Conservation (phyloP, 371 early-diverging fungal species). For the Chytridium lagenaria region DNA sequence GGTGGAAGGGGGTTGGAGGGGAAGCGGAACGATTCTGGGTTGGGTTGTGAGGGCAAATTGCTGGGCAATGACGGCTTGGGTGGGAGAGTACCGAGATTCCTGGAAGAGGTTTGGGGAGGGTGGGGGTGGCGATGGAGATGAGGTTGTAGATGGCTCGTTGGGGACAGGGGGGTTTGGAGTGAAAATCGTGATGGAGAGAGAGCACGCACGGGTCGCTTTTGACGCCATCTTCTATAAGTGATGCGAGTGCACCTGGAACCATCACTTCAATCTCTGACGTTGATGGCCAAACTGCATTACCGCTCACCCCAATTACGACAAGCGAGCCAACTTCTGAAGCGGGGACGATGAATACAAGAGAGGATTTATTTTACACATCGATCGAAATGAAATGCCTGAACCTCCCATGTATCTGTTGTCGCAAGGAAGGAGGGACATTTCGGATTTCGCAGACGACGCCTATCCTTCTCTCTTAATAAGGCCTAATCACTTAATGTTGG, state of each 20-base stretch:
- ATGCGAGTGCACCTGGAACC: not conserved
- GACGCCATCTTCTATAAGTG: not conserved
- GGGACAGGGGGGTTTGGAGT: not conserved
- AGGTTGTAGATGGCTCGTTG: not conserved
- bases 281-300: not conserved
- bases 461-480: not conserved
- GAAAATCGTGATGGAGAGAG: not conserved
- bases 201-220: too few relatives aligned
- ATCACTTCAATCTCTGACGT: slow-evolving; percentile 3
- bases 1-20: too few relatives aligned
- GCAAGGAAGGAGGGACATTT: not conserved
- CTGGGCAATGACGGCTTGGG: too few relatives aligned
- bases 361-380: slow-evolving; percentile 3
- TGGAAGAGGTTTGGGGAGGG: not conserved
- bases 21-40: too few relatives aligned
- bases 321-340: not conserved
- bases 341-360: not conserved
- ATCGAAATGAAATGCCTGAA: not conserved
- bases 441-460: not conserved
- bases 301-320: not conserved
- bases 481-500: not conserved
- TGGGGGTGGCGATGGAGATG: not conserved
- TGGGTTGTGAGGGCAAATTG: too few relatives aligned
- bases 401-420: not conserved
- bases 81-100: not conserved